Percentiles rank a stretch among this genome's conserved stretches.
Evolutionary conservation across 768 basidiomycete species (phyloP).

Genomic region (Lactarius hengduanensis): DNA sequence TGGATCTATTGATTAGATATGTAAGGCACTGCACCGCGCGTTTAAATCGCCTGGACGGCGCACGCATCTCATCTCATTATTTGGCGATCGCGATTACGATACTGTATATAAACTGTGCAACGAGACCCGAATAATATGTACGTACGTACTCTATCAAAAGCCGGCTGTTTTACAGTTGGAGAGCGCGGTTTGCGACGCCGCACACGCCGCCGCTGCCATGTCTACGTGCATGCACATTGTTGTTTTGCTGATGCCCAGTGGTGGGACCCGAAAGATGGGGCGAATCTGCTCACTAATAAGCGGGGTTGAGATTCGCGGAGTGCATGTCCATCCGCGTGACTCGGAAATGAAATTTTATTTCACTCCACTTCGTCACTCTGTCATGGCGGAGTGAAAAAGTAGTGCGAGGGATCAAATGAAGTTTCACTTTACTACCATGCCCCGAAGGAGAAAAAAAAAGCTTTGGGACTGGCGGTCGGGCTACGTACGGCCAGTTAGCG

Average conservation of each 20-base stretch:
- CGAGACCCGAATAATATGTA: background rate
- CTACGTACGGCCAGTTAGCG: no score
- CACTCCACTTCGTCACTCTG: background rate
- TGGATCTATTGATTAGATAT: background rate
- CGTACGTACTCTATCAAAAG: background rate
- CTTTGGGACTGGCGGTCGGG: no score
- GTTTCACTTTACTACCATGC: no score
- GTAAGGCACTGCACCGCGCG: background rate
- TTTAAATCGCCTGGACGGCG: background rate
- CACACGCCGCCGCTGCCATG: no score
- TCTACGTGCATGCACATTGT: background rate
- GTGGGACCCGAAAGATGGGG: background rate
- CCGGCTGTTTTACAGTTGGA: background rate
- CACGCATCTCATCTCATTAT: background rate
- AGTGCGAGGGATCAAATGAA: no score
- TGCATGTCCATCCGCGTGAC: background rate
- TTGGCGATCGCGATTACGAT: background rate
- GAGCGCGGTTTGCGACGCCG: background rate
- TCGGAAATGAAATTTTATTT: background rate
- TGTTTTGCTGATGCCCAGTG: background rate
- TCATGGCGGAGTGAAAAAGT: background rate
- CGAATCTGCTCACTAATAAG: background rate
- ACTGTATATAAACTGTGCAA: background rate
- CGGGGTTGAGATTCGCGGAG: background rate
- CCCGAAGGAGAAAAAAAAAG: no score